Percentiles rank a stretch among this genome's conserved stretches.
Evolutionary conservation across 345 rosid species (phyloP).

Genomic region (Sonneratia alba): DNA sequence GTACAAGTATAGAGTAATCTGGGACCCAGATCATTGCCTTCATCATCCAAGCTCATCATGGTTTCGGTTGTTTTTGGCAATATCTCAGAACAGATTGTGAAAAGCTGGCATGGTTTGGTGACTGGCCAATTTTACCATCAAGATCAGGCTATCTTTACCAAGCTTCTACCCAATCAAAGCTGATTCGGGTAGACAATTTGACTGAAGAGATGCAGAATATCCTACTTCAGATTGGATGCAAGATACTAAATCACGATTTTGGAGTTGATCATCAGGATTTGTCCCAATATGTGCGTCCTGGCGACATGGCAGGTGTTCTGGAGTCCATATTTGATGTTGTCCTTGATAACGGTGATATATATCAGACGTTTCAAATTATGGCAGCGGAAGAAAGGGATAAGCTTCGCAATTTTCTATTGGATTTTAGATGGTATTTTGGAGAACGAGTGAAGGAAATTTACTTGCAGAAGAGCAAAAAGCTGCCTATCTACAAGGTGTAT

Average conservation of each 20-base stretch:
- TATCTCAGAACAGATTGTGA: conserved; percentile 56
- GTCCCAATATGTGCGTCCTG: conserved; percentile 50
- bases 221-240: conserved; percentile 80
- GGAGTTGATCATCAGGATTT: conserved; percentile 66
- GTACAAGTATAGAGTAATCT: conserved; percentile 49
- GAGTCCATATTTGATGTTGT: conserved; percentile 56
- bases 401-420: conserved; percentile 64
- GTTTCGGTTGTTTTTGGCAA: conserved; percentile 81
- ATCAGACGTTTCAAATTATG: conserved; percentile 32
- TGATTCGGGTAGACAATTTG: conserved; percentile 57
- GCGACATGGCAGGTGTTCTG: conserved; percentile 58
- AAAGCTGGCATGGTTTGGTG: conserved; percentile 56
- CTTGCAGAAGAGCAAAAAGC: conserved; percentile 53
- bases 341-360: conserved; percentile 30
- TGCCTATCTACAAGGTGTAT: conserved; percentile 65
- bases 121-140: conserved; percentile 93
- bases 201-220: conserved; percentile 42
- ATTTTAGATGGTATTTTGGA: conserved; percentile 76
- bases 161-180: conserved; percentile 64
- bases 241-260: conserved; percentile 46
- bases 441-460: conserved; percentile 31
- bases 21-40: conserved; percentile 52
- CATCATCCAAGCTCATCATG: conserved; percentile 70
- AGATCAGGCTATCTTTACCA: conserved; percentile 63
- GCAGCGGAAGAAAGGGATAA: conserved; percentile 63